Evolutionary conservation across 345 rosid genomes (phyloP).

Genomic region (Salix dunnii): DNA sequence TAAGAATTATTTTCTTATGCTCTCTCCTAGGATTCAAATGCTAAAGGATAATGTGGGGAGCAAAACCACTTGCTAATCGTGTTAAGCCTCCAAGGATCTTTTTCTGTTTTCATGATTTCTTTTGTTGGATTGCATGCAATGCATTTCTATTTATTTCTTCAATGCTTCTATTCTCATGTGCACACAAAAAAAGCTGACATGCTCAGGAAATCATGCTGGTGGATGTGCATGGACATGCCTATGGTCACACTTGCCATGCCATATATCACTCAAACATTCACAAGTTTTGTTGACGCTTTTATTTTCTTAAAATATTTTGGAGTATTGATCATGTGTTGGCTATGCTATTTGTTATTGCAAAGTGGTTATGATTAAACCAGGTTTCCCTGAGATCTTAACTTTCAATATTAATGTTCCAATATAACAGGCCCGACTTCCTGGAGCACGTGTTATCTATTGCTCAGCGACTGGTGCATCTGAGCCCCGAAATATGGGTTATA

Average conservation of each 20-base stretch:
- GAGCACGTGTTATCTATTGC: slow-evolving; percentile 94
- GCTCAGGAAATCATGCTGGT: background rate
- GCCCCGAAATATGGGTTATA: slow-evolving; percentile 98
- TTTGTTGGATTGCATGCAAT: background rate
- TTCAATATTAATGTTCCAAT: slow-evolving; percentile 22
- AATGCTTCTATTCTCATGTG: background rate
- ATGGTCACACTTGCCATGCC: background rate
- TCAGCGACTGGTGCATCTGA: slow-evolving; percentile 99
- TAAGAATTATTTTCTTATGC: background rate
- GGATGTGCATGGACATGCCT: background rate
- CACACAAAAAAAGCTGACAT: background rate
- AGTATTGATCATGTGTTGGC: background rate
- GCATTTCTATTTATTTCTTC: background rate
- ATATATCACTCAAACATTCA: background rate
- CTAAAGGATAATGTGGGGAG: background rate
- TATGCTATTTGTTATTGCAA: background rate
- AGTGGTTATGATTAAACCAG: slow-evolving; percentile 12
- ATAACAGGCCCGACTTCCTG: slow-evolving; percentile 88
- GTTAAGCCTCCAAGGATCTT: background rate
- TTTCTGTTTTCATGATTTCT: background rate
- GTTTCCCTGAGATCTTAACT: slow-evolving; percentile 9
- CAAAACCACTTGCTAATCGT: background rate
- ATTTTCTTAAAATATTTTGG: too few relatives aligned
- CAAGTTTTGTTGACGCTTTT: background rate
- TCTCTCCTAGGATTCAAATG: background rate